Base-by-base conservation (phyloP, 345 rosid species). In the Theobroma cacao region DNA sequence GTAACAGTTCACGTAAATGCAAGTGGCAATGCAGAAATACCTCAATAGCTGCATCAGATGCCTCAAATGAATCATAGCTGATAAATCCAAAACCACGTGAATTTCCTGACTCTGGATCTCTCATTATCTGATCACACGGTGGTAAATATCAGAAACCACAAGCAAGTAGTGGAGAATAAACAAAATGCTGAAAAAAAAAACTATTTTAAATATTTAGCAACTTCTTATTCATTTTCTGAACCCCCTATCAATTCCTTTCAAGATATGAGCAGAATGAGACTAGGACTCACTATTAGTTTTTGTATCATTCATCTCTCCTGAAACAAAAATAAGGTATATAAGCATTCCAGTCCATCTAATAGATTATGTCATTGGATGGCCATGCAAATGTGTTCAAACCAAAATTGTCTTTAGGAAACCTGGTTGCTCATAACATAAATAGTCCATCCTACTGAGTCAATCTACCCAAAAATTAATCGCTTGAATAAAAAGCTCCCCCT, bases 21-120 rank as follows among this genome's bases (percentile, higher is more conserved):
- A 59, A 79, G 70, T 5, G 62, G 58, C 45, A n/a, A 31, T 11
- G 75, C 6, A 20, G 13, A 53, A 41, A 75, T 82, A 94, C 99
- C 97, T 97, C 99, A 56, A 94, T 97, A 74, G 98, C 99, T 62
- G 98, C 91, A 91, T 94, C 99, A 81, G 99, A 97, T 71, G 98
- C 98, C 80, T 94, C 97, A 77, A 97, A 97, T 53, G 99, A 97
- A 78, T 97, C 99, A 81, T 97, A 97, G 81, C 99, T 97, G 61
- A 97, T 90, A 85, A 97, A 97, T 82, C 98, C 99, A 78, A 97
- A 97, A 60, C 98, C 99, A 53, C 98, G 93, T 13, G 98, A 97
- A 88, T 90, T 93, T 61, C 99, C 99, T 0, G 98, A 91, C 52
- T 97, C 99, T 3, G 99, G 98, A 87, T 97, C 99, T 86, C 98